Percentiles rank a stretch among this genome's conserved stretches.
phyloP scores from a whole-genome alignment of 2,329 filamentous ascomycete species.

The Cladosporium velox region DNA sequence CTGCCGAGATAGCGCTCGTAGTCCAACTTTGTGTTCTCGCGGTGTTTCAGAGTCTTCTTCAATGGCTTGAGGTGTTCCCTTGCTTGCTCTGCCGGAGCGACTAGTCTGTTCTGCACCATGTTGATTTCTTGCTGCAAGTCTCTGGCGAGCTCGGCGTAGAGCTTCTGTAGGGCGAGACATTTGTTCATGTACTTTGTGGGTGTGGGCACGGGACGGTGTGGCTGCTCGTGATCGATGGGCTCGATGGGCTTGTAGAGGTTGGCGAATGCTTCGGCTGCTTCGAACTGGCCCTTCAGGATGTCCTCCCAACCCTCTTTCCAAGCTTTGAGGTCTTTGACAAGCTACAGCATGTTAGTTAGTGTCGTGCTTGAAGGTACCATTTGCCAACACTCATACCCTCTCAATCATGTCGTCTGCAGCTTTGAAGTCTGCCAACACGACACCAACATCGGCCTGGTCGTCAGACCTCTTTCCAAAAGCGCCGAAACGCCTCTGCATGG shows the following conservation, averaged over 20 bases:
- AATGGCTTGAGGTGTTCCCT: conserved; percentile 69
- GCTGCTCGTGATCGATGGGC: conserved; percentile 55
- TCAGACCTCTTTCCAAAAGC: conserved; percentile 70
- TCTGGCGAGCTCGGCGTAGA: conserved; percentile 69
- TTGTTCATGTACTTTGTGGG: conserved; percentile 64
- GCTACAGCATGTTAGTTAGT: conserved; percentile 48
- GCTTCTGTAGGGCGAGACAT: conserved; percentile 64
- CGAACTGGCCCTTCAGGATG: conserved; percentile 69
- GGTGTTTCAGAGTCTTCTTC: conserved; percentile 81
- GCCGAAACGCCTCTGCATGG: conserved; percentile 71
- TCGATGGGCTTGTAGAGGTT: conserved; percentile 75
- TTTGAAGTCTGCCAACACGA: conserved; percentile 76
- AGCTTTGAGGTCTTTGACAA: conserved; percentile 72
- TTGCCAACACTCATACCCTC: conserved; percentile 54
- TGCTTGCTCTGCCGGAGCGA: conserved; percentile 69
- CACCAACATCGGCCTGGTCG: conserved; percentile 74
- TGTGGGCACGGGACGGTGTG: conserved; percentile 60
- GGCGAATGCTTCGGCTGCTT: conserved; percentile 68
- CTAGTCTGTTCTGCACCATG: conserved; percentile 69
- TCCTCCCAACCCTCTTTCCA: conserved; percentile 80
- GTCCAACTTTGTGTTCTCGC: conserved; percentile 79
- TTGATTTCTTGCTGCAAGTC: conserved; percentile 72
- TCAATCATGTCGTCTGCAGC: conserved; percentile 74
- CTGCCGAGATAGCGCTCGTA: conserved; percentile 76
- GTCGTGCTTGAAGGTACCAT: neutral